phyloP scores from a whole-genome alignment of 768 basidiomycete species.

The Leucocoprinus sp. region DNA sequence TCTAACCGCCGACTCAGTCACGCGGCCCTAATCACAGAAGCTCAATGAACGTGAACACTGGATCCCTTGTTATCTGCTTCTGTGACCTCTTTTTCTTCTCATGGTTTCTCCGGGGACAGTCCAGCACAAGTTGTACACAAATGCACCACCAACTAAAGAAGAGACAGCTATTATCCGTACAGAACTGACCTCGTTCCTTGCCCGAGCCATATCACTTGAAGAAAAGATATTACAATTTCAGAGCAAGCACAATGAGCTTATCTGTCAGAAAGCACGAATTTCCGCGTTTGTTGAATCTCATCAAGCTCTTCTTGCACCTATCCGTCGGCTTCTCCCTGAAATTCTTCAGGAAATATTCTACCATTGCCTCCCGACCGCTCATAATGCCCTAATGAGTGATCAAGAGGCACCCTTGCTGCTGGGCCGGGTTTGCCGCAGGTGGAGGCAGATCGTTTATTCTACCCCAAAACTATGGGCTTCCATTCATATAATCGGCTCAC shows the following conservation, averaged over 20 bases:
- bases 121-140: not conserved
- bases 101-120: not conserved
- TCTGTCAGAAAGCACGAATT: not conserved
- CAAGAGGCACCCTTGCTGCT: slow-evolving; percentile 17
- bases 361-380: slow-evolving; percentile 13
- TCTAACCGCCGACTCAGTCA: too few species aligned
- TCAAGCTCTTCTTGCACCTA: slow-evolving; percentile 11
- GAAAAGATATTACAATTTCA: not conserved
- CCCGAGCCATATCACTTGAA: not conserved
- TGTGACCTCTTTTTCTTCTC: not conserved
- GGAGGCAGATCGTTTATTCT: slow-evolving; percentile 16
- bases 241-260: not conserved
- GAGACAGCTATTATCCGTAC: not conserved
- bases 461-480: slow-evolving; percentile 20
- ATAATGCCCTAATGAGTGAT: slow-evolving; percentile 13
- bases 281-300: not conserved
- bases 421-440: slow-evolving; percentile 14
- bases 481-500: slow-evolving; percentile 14
- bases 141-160: not conserved
- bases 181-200: not conserved
- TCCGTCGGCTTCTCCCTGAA: slow-evolving; percentile 14
- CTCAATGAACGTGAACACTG: too few species aligned
- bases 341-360: slow-evolving; percentile 17
- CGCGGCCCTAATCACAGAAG: too few species aligned
- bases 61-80: not conserved